Conservation (phyloP, 83 land plant genomes). For the Thuja plicata region DNA sequence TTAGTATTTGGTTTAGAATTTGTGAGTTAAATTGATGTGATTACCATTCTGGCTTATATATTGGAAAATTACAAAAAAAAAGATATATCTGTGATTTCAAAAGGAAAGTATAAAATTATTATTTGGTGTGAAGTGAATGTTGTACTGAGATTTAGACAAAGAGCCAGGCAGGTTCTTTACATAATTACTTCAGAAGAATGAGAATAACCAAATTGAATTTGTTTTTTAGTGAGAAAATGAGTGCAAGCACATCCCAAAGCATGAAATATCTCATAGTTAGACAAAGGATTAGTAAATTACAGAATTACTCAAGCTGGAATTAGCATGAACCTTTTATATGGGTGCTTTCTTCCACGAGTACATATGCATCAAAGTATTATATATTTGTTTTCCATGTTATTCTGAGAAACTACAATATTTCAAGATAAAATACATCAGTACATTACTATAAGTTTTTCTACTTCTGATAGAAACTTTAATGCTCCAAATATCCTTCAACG, state of each 20-base stretch:
- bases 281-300: neutral
- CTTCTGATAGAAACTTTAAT: neutral
- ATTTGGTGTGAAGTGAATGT: too few species aligned
- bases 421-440: neutral
- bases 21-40: too few species aligned
- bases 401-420: neutral
- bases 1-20: too few species aligned
- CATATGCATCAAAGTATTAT: neutral
- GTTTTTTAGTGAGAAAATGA: neutral
- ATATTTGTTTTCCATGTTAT: neutral
- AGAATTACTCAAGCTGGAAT: neutral
- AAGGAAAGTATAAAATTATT: too few species aligned
- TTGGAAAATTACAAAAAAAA: too few species aligned
- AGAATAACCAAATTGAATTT: neutral
- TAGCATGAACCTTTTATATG: neutral
- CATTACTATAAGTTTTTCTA: neutral
- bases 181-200: neutral
- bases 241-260: neutral
- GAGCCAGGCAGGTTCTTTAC: too few species aligned
- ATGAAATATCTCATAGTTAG: neutral
- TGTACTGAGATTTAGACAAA: too few species aligned
- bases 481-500: neutral
- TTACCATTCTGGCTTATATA: too few species aligned
- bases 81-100: too few species aligned
- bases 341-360: neutral